phyloP scores from a whole-genome alignment of 371 early-diverging fungal species.

The Rhizopus stolonifer region DNA sequence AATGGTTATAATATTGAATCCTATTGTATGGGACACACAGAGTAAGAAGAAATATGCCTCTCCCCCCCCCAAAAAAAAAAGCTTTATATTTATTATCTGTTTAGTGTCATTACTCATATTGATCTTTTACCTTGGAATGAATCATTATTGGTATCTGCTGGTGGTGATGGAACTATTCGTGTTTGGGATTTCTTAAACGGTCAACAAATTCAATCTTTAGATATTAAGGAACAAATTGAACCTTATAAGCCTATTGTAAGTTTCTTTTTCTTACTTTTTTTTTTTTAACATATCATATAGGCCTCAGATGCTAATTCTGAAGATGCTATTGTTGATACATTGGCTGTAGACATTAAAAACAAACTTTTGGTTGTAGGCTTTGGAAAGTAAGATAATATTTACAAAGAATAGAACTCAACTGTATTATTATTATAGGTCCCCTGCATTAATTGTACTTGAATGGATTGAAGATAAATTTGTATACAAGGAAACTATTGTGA shows the following conservation, averaged over 20 bases:
- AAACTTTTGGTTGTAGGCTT: slow-evolving; percentile 34
- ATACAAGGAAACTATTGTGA: slow-evolving; percentile 30
- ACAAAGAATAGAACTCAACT: neutral
- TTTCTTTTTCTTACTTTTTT: neutral
- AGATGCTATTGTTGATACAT: slow-evolving; percentile 34
- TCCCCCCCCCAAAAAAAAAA: neutral
- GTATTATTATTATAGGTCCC: slow-evolving; percentile 14
- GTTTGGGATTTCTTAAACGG: slow-evolving; percentile 74
- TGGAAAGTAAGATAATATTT: slow-evolving; percentile 31
- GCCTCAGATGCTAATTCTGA: slow-evolving; percentile 43
- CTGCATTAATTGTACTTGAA: slow-evolving; percentile 33
- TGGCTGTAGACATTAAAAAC: slow-evolving; percentile 22
- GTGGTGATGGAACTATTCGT: slow-evolving; percentile 83
- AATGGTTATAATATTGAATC: slow-evolving; percentile 84
- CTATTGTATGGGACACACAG: slow-evolving; percentile 91
- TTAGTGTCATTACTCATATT: slow-evolving; percentile 68
- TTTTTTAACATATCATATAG: slow-evolving; percentile 3
- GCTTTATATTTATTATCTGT: neutral
- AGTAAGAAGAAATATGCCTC: slow-evolving; percentile 59
- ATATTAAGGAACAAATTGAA: slow-evolving; percentile 44
- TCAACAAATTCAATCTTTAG: slow-evolving; percentile 37
- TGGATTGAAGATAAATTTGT: slow-evolving; percentile 29
- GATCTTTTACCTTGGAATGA: slow-evolving; percentile 50
- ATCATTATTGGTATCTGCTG: slow-evolving; percentile 71
- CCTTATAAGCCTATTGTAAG: slow-evolving; percentile 41